These are phyloP conservation scores for Onygena corvina DNA, from an alignment of 2,329 filamentous ascomycete genomes.

Conservation along the genomic window DNA sequence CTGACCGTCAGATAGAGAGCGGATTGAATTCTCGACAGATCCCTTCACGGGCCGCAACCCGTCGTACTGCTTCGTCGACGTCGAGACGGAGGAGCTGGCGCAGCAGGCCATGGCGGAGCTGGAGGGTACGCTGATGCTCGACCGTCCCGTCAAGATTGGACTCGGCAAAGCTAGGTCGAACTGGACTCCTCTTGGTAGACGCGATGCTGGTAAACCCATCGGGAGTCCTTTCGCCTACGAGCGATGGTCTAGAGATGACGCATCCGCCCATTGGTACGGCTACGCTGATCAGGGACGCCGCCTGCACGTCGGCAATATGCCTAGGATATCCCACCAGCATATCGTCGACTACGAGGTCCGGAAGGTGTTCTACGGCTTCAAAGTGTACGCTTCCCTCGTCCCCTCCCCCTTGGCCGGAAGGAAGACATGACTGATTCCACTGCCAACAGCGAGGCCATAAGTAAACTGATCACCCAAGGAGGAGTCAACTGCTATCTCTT, in stretches of 20 bases:
- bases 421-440: background rate
- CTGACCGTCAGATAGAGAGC: conserved; percentile 29
- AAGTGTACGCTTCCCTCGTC: conserved; percentile 25
- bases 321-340: conserved; percentile 33
- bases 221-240: conserved; percentile 26
- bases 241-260: conserved; percentile 34
- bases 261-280: conserved; percentile 25
- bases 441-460: conserved; percentile 32
- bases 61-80: conserved; percentile 64
- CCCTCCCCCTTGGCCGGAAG: background rate
- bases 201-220: conserved; percentile 7
- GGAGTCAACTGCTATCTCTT: conserved; percentile 50
- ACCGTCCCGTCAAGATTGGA: conserved; percentile 51
- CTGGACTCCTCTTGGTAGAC: conserved; percentile 20
- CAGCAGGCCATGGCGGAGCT: conserved; percentile 47
- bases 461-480: conserved; percentile 45
- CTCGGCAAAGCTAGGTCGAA: conserved; percentile 48
- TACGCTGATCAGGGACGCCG: conserved; percentile 32
- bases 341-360: conserved; percentile 33
- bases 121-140: conserved; percentile 43
- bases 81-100: conserved; percentile 46
- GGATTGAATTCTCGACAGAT: conserved; percentile 58
- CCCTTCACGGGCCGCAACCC: conserved; percentile 57
- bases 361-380: conserved; percentile 35
- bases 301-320: conserved; percentile 39